phyloP scores from a whole-genome alignment of 2,329 filamentous ascomycete species.

The Fusarium compactum region DNA sequence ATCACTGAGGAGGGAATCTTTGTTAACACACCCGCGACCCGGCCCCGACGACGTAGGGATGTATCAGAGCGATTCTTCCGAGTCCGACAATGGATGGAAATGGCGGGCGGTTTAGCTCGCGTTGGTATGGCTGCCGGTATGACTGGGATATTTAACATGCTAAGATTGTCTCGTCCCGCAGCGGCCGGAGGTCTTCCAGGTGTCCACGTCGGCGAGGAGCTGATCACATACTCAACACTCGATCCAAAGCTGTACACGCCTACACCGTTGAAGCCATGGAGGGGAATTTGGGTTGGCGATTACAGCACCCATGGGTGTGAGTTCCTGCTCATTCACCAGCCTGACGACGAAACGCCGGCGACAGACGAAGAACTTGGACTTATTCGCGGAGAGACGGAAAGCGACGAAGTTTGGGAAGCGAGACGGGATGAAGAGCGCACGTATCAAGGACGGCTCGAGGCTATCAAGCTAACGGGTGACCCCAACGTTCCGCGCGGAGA shows the following conservation, averaged over 20 bases:
- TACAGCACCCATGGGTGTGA: slow-evolving; percentile 91
- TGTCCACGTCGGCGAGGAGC: slow-evolving; percentile 65
- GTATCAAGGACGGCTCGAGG: slow-evolving; percentile 78
- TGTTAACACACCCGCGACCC: slow-evolving; percentile 46
- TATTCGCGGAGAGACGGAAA: slow-evolving; percentile 56
- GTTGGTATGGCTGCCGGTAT: slow-evolving; percentile 47
- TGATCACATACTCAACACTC: slow-evolving; percentile 77
- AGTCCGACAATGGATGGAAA: slow-evolving; percentile 81
- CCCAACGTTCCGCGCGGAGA: slow-evolving; percentile 90
- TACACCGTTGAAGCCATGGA: slow-evolving; percentile 81
- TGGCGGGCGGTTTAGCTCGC: slow-evolving; percentile 55
- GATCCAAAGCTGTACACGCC: slow-evolving; percentile 82
- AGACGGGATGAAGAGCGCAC: slow-evolving; percentile 61
- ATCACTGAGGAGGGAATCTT: slow-evolving; percentile 40
- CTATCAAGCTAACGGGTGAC: slow-evolving; percentile 92
- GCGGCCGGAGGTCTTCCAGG: slow-evolving; percentile 48
- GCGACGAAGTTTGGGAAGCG: slow-evolving; percentile 58
- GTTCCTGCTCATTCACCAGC: slow-evolving; percentile 85
- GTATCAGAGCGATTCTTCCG: slow-evolving; percentile 79
- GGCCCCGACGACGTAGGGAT: slow-evolving; percentile 65
- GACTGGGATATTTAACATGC: slow-evolving; percentile 34
- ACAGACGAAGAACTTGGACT: slow-evolving; percentile 58
- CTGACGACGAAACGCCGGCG: slow-evolving; percentile 57
- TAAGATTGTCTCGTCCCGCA: slow-evolving; percentile 29
- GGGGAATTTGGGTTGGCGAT: slow-evolving; percentile 93